phyloP scores from a whole-genome alignment of 768 basidiomycete genomes.

The Mycena metata region DNA sequence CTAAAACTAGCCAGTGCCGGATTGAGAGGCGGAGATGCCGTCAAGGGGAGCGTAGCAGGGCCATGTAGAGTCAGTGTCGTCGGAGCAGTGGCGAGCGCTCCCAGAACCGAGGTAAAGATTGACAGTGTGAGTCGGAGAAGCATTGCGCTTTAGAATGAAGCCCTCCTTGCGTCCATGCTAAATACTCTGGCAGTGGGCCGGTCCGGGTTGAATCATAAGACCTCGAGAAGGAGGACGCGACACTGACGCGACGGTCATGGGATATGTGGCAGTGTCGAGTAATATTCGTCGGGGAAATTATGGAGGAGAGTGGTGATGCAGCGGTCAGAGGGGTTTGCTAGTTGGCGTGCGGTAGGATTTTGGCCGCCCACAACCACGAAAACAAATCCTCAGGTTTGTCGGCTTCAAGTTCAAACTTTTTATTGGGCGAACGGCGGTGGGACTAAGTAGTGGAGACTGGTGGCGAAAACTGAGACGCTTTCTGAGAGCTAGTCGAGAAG shows the following conservation, averaged over 20 bases:
- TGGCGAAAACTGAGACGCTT: too few species aligned
- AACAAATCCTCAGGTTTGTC: too few species aligned
- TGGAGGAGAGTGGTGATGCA: too few species aligned
- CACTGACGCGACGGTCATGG: background rate
- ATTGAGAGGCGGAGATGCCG: slow-evolving; percentile 59
- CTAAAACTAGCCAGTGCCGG: slow-evolving; percentile 66
- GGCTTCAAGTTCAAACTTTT: too few species aligned
- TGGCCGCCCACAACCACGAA: too few species aligned
- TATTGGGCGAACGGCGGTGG: too few species aligned
- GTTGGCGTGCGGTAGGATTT: too few species aligned
- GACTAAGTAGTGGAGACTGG: too few species aligned
- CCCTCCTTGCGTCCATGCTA: slow-evolving; percentile 12
- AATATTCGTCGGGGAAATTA: too few species aligned
- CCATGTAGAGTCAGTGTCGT: slow-evolving; percentile 53
- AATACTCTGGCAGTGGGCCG: background rate
- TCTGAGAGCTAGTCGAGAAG: too few species aligned
- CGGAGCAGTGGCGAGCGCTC: slow-evolving; percentile 30
- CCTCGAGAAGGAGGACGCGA: background rate
- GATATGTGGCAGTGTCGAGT: too few species aligned
- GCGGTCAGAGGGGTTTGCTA: too few species aligned
- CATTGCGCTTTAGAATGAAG: slow-evolving; percentile 21
- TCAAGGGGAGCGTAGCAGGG: slow-evolving; percentile 56
- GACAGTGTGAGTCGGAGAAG: slow-evolving; percentile 17
- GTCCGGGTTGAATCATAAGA: slow-evolving; percentile 17
- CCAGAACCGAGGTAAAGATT: slow-evolving; percentile 10